These are phyloP conservation scores for Pyrenula aspistea DNA, from an alignment of 495 filamentous ascomycete genomes.

Conservation along the genomic window DNA sequence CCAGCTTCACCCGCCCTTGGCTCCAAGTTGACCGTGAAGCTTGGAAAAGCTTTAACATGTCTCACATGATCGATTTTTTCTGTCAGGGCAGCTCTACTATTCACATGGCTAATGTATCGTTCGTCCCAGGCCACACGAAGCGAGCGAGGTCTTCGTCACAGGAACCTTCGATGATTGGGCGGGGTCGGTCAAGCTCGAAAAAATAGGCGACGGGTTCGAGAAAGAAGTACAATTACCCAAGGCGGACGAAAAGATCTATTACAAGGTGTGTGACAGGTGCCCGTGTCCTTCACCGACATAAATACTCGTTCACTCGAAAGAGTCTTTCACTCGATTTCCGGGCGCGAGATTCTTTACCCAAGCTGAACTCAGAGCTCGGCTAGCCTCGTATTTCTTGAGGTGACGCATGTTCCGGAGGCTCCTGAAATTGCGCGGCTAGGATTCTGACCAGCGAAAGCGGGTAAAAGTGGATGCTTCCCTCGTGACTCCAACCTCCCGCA, in stretches of 20 bases:
- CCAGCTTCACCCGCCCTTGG: background rate
- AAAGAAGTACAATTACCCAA: conserved; percentile 64
- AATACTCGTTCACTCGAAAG: no score
- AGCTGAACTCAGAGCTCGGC: background rate
- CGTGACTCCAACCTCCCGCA: background rate
- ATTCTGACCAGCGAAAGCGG: background rate
- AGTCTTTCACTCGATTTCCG: background rate
- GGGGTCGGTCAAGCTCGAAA: conserved; percentile 68
- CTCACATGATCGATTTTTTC: background rate
- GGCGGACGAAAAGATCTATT: conserved; percentile 48
- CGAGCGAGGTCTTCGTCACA: conserved; percentile 83
- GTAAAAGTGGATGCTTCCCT: background rate
- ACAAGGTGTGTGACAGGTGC: conserved; percentile 1
- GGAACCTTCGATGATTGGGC: conserved; percentile 94
- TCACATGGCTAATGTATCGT: conserved; percentile 4
- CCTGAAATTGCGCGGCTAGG: background rate
- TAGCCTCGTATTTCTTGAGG: background rate
- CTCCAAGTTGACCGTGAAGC: background rate
- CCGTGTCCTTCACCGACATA: no score
- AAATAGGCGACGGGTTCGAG: conserved; percentile 55
- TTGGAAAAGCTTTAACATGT: conserved; percentile 1
- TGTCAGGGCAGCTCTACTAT: no score
- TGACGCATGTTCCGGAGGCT: background rate
- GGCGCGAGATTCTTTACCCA: background rate
- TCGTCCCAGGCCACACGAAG: conserved; percentile 53